These are phyloP conservation scores for Kurtzmaniella fragi DNA, from an alignment of 805 yeast species.

Conservation along the genomic window DNA sequence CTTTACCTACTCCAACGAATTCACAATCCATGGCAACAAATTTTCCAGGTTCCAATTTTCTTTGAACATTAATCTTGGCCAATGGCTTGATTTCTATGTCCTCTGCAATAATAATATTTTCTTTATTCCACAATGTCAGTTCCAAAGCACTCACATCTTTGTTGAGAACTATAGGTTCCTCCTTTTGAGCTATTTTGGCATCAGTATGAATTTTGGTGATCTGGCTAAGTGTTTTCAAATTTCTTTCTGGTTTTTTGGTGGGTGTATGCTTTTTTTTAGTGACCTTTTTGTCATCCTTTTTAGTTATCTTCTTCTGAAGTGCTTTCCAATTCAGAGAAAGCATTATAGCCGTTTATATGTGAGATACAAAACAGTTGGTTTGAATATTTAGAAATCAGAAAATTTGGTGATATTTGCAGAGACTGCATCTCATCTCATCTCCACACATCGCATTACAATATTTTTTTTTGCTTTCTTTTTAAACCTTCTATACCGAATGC, in stretches of 20 bases:
- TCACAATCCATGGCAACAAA: slow-evolving; percentile 88
- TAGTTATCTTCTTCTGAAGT: slow-evolving; percentile 5
- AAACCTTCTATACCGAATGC: no score
- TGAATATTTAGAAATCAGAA: no score
- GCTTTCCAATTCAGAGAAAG: slow-evolving; percentile 7
- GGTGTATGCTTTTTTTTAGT: slow-evolving; percentile 4
- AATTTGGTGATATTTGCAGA: no score
- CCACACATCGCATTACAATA: no score
- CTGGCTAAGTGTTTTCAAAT: neutral
- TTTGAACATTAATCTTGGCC: slow-evolving; percentile 4
- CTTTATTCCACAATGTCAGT: slow-evolving; percentile 20
- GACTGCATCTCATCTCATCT: no score
- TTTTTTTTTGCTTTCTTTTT: no score
- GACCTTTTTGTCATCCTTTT: slow-evolving; percentile 7
- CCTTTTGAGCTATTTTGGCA: neutral
- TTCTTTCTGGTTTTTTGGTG: slow-evolving; percentile 1
- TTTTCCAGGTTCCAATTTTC: slow-evolving; percentile 54
- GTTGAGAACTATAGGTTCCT: slow-evolving; percentile 1
- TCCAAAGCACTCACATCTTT: slow-evolving; percentile 12
- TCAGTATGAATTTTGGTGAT: neutral
- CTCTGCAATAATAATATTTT: slow-evolving; percentile 13
- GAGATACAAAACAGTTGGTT: no score
- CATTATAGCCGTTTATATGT: neutral
- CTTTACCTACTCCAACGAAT: slow-evolving; percentile 85
- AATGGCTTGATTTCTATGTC: slow-evolving; percentile 8